Evolutionary conservation across 345 rosid species (phyloP).

Genomic region (Erucastrum elatum): DNA sequence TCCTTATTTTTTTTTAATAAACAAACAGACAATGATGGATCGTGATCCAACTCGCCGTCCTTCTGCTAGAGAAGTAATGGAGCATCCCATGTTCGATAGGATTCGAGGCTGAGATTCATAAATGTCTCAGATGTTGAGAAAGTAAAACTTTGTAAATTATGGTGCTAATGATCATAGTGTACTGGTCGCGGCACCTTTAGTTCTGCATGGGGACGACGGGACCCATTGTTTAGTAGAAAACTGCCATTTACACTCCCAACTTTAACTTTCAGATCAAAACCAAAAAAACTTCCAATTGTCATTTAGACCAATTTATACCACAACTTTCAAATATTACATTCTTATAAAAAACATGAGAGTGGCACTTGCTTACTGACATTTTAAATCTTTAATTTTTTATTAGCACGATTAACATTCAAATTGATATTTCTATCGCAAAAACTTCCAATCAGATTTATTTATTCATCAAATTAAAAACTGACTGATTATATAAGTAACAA

Average conservation of each 20-base stretch:
- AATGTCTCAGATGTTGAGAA: neutral
- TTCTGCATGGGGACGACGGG: neutral
- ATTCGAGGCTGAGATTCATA: constrained; percentile 32
- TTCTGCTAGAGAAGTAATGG: constrained; percentile 61
- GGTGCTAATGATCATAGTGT: constrained; percentile 13
- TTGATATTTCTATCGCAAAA: no score
- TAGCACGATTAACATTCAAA: no score
- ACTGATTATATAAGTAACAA: no score
- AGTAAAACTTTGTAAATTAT: constrained; percentile 28
- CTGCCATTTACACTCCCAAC: neutral
- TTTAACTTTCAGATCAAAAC: neutral
- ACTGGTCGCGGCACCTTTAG: neutral
- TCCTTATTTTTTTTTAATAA: neutral
- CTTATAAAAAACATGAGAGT: no score
- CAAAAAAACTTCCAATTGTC: neutral
- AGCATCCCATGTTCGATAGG: constrained; percentile 68
- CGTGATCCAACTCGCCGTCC: constrained; percentile 76
- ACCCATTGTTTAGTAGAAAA: neutral
- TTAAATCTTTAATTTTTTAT: no score
- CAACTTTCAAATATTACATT: no score
- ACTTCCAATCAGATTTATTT: no score
- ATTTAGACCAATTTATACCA: neutral
- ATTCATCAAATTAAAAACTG: no score
- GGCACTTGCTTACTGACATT: no score
- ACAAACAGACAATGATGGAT: constrained; percentile 73